phyloP scores from a whole-genome alignment of 2,329 filamentous ascomycete genomes.

The Penicillium polonicum region DNA sequence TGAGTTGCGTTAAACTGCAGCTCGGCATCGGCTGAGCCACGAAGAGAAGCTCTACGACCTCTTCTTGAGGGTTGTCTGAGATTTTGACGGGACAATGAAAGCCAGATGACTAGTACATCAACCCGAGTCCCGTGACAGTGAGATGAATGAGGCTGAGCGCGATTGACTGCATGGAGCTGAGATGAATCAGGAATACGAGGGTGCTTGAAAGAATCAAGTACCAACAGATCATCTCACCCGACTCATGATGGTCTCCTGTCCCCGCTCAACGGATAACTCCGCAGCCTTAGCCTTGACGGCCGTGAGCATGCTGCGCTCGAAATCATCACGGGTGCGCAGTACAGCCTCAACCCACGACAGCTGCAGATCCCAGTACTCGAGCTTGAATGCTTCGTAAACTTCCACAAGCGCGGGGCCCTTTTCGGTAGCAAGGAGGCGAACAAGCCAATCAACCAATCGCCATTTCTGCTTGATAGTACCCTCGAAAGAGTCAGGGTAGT shows the following conservation, averaged over 20 bases:
- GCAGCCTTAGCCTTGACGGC: slow-evolving; percentile 85
- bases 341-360: slow-evolving; percentile 95
- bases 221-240: slow-evolving; percentile 66
- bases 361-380: slow-evolving; percentile 87
- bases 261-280: slow-evolving; percentile 75
- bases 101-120: background rate
- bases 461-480: slow-evolving; percentile 83
- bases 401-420: slow-evolving; percentile 72
- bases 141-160: no score
- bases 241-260: slow-evolving; percentile 89
- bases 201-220: background rate
- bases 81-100: background rate
- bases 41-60: background rate
- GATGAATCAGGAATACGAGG: no score
- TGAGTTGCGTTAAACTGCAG: background rate
- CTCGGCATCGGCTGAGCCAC: background rate
- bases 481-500: slow-evolving; percentile 67
- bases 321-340: slow-evolving; percentile 82
- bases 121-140: no score
- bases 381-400: slow-evolving; percentile 81
- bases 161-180: background rate
- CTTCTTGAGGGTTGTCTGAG: no score
- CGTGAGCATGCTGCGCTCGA: slow-evolving; percentile 85
- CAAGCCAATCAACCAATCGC: slow-evolving; percentile 83
- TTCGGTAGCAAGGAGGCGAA: slow-evolving; percentile 70